These are phyloP conservation scores for Tricholoma flavovirens DNA, from an alignment of 768 basidiomycete genomes.

Conservation along the genomic window DNA sequence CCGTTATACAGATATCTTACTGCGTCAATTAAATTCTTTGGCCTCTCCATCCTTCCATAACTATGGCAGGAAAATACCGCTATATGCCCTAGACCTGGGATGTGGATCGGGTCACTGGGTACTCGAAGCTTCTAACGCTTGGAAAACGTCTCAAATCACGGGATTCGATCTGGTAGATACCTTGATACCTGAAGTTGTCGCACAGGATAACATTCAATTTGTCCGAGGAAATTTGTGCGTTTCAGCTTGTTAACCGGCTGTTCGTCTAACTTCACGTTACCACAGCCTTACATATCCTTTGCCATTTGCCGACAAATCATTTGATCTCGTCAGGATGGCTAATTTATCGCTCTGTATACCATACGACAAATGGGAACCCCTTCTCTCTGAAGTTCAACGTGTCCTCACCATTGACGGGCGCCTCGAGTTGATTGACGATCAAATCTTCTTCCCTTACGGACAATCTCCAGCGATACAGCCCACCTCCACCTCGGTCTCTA, in stretches of 20 bases:
- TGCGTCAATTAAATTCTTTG: slow-evolving; percentile 48
- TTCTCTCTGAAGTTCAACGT: slow-evolving; percentile 57
- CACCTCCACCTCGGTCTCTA: slow-evolving; percentile 23
- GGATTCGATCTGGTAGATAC: slow-evolving; percentile 63
- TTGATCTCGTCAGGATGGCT: slow-evolving; percentile 73
- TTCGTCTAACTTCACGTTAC: not conserved
- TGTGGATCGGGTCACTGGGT: slow-evolving; percentile 74
- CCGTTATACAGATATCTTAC: slow-evolving; percentile 45
- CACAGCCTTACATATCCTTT: slow-evolving; percentile 47
- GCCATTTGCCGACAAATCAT: slow-evolving; percentile 57
- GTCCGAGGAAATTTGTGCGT: slow-evolving; percentile 67
- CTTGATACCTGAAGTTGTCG: slow-evolving; percentile 31
- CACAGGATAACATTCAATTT: slow-evolving; percentile 42
- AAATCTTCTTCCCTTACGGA: slow-evolving; percentile 58
- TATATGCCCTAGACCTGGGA: slow-evolving; percentile 64
- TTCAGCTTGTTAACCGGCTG: not conserved
- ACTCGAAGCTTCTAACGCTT: slow-evolving; percentile 51
- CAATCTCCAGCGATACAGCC: slow-evolving; percentile 15
- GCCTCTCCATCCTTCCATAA: slow-evolving; percentile 58
- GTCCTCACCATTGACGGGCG: slow-evolving; percentile 56
- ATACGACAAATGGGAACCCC: slow-evolving; percentile 47
- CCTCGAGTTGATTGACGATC: slow-evolving; percentile 72
- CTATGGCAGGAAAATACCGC: slow-evolving; percentile 42
- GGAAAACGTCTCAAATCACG: slow-evolving; percentile 54
- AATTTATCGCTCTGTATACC: slow-evolving; percentile 62